Evolutionary conservation across 1,284 basidiomycete species (phyloP).

Genomic region (Cutaneotrichosporon cutaneum): DNA sequence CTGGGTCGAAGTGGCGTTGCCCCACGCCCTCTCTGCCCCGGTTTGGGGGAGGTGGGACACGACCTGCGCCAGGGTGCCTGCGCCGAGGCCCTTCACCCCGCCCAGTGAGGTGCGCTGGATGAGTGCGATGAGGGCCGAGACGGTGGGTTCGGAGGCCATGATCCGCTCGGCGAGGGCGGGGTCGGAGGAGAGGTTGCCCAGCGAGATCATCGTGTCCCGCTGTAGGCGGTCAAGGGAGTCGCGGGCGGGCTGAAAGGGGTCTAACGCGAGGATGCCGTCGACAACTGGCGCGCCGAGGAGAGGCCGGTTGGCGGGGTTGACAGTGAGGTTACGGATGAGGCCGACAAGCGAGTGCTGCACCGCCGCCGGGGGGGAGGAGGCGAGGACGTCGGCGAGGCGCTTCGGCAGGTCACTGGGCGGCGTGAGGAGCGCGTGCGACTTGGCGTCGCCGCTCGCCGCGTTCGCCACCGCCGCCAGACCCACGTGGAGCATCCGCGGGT

Average conservation of each 20-base stretch:
- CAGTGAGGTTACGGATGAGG: constrained; percentile 16
- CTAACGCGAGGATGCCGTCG: constrained; percentile 4
- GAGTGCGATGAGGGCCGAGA: constrained; percentile 7
- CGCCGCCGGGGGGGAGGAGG: neutral
- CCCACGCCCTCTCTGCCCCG: neutral
- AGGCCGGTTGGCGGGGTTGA: constrained; percentile 5
- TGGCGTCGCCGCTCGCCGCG: neutral
- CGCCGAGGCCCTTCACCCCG: neutral
- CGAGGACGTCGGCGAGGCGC: neutral
- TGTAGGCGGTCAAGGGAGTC: constrained; percentile 8
- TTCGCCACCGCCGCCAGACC: constrained; percentile 4
- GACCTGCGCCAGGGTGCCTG: neutral
- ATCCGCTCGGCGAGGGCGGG: neutral
- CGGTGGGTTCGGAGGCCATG: constrained; percentile 7
- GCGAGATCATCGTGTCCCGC: constrained; percentile 11
- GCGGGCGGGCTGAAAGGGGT: neutral
- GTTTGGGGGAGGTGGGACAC: neutral
- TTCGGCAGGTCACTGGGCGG: neutral
- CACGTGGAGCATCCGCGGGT: constrained; percentile 1
- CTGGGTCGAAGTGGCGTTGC: neutral
- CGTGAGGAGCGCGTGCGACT: neutral
- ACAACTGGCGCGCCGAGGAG: constrained; percentile 4
- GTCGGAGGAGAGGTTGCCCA: neutral
- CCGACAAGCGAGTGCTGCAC: constrained; percentile 11
- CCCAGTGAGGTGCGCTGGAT: neutral